A percentile compares a stretch with the other conserved stretches of the same genome.
phyloP scores from a whole-genome alignment of 179 eudicot genomes.

The Silene coronaria region DNA sequence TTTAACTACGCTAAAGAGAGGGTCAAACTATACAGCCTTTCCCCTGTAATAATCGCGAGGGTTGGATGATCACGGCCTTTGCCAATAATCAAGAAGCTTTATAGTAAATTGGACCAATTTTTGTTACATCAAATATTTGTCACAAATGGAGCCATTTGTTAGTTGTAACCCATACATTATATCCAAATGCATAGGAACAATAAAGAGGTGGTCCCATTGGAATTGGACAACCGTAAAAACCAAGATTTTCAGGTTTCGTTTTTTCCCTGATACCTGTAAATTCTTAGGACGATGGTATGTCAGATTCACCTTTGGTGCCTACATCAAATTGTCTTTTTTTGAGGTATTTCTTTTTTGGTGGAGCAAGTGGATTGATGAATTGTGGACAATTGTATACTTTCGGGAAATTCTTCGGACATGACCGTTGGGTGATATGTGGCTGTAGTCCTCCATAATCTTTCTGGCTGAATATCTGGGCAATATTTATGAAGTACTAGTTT shows the following conservation, averaged over 20 bases:
- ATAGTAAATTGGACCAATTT: not conserved
- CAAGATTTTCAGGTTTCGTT: not conserved
- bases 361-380: not conserved
- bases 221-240: not conserved
- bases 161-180: not conserved
- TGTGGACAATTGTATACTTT: slow-evolving; percentile 6
- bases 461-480: slow-evolving; percentile 1
- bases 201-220: not conserved
- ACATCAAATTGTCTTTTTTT: not conserved
- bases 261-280: not conserved
- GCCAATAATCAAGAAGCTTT: not conserved
- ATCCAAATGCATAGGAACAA: not conserved
- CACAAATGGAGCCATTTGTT: not conserved
- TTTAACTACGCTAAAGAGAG: not conserved
- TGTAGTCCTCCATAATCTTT: not conserved
- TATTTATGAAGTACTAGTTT: slow-evolving; percentile 3
- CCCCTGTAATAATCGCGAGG: not conserved
- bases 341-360: not conserved
- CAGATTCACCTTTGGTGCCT: not conserved
- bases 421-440: not conserved
- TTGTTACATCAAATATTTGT: not conserved
- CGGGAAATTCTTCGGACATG: slow-evolving; percentile 1
- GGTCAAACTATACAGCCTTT: not conserved
- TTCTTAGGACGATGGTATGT: not conserved
- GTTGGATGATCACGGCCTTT: not conserved